Base-by-base conservation (phyloP, 345 rosid species). In the Eucalyptus sp. region DNA sequence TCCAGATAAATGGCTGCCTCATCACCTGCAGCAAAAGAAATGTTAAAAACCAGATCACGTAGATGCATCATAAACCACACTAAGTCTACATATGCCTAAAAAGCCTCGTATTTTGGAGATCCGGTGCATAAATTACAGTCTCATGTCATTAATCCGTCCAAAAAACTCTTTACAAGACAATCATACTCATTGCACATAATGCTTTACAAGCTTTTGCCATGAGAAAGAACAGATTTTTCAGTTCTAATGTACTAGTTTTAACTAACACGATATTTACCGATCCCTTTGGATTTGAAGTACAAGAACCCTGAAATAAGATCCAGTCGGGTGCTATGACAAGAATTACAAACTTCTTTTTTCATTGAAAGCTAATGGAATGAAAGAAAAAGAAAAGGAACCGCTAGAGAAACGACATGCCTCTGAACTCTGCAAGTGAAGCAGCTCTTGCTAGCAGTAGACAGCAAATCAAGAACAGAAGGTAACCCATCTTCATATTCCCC, bases 341-440 rank as follows among this genome's bases (percentile, higher is more conserved):
- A 60, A 64, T 43, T 44, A 15, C 89, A 33, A 17, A 50, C 16
- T 17, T 60, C 43, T 27, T 13, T 22, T 62, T 14, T 31, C 52
- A 31, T 44, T 10, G 27, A 66, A 66, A 27, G 29, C 16, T 24
- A 31, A 44, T 48, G 50, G 43, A 17, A 4, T 37, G 83, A 60
- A 87, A 31, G 76, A 31, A 37, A 49, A 41, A 8, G 50, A 25
- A 44, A 58, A 56, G 16, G 31, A 24, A 48, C 9, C 16, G 51
- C 46, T 37, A 29, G 50, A 49, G 86, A 66, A 51, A 24, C n/a
- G 41, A 90, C 91, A 62, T 91, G 92, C 93, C 92, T 91, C 60
- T 29, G 50, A 81, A 31, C 31, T 71, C 51, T 51, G 87, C 89
- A 33, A 51, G 44, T 3, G 93, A 88, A 56, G 91, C 64, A 81